Conservation (phyloP, 2,329 filamentous ascomycete genomes). For the Metarhizium anisopliae region DNA sequence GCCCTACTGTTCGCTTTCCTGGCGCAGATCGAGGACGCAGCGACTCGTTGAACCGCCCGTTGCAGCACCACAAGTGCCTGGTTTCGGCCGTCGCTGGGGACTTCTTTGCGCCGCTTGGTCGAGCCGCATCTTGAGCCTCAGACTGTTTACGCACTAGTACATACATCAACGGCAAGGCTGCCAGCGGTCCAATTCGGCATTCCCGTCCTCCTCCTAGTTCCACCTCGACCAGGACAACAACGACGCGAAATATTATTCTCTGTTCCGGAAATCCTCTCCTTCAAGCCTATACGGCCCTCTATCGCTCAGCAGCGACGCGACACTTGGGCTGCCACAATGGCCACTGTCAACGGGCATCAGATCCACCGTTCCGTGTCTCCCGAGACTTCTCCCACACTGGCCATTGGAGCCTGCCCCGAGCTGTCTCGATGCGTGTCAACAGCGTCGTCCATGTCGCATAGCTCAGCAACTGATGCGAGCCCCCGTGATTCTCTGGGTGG, state of each 20-base stretch:
- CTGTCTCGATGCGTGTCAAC: conserved; percentile 58
- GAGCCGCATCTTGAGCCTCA: conserved; percentile 6
- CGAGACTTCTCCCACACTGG: conserved; percentile 51
- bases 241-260: not conserved
- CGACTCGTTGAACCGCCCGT: not conserved
- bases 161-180: not conserved
- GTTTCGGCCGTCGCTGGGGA: not conserved
- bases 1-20: conserved; percentile 4
- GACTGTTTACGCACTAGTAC: conserved; percentile 3
- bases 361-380: conserved; percentile 37
- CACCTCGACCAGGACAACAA: not conserved
- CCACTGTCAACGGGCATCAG: conserved; percentile 22
- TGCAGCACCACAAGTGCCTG: not conserved
- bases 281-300: not conserved
- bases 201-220: not conserved
- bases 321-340: conserved; percentile 16
- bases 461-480: conserved; percentile 40
- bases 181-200: conserved; percentile 3
- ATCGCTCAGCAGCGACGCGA: not conserved
- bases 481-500: conserved; percentile 48
- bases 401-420: conserved; percentile 48
- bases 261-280: not conserved
- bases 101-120: conserved; percentile 4
- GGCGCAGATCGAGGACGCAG: conserved; percentile 2
- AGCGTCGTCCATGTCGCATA: conserved; percentile 49